A percentile compares a stretch with the other conserved stretches of the same genome.
Conservation (phyloP, 225 moss, liverwort and hornwort genomes). For the Asterella californica region DNA sequence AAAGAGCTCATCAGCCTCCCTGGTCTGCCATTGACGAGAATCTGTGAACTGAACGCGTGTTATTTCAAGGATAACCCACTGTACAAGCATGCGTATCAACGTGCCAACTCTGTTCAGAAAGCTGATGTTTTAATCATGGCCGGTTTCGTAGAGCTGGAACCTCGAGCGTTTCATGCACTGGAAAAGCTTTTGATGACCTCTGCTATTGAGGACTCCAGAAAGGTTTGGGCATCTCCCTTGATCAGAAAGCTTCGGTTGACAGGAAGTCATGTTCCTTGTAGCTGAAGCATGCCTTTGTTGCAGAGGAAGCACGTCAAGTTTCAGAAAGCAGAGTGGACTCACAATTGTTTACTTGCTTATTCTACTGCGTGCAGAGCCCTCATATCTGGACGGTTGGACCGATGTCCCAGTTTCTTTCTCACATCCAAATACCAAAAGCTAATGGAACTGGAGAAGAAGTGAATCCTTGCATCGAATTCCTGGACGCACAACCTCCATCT, state of each 20-base stretch:
- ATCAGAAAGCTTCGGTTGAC: too few relatives aligned
- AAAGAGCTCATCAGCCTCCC: constrained; percentile 16
- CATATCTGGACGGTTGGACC: neutral
- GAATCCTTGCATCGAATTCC: constrained; percentile 30
- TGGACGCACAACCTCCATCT: constrained; percentile 31
- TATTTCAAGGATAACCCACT: neutral
- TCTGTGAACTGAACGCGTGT: neutral
- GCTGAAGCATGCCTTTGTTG: too few relatives aligned
- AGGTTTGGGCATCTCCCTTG: too few relatives aligned
- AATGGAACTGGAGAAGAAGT: too few relatives aligned
- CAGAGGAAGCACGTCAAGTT: too few relatives aligned
- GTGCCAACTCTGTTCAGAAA: neutral
- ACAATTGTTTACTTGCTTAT: too few relatives aligned
- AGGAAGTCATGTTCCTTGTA: too few relatives aligned
- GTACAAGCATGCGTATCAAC: neutral
- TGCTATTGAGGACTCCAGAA: neutral
- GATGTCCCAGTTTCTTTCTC: neutral
- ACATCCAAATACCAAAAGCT: too few relatives aligned
- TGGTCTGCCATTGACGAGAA: neutral
- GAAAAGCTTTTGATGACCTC: neutral
- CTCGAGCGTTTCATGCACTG: neutral
- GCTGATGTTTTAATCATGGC: neutral
- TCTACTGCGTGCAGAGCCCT: neutral
- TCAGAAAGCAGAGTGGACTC: too few relatives aligned
- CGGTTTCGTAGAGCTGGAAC: constrained; percentile 11